Conservation (phyloP, 2,329 filamentous ascomycete species). For the Periglandula ipomoeae region DNA sequence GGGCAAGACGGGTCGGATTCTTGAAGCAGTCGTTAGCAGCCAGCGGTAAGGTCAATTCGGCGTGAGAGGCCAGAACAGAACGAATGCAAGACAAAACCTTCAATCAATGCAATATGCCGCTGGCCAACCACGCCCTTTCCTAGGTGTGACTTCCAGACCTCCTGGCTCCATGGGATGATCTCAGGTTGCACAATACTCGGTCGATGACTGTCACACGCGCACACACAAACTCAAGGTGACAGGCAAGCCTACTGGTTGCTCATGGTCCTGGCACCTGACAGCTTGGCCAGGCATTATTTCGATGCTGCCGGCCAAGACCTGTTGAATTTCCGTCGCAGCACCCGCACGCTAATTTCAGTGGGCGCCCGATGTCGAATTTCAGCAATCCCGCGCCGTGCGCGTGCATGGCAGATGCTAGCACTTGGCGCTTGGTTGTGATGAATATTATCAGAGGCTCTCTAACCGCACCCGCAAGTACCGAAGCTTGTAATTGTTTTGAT, state of each 20-base stretch:
- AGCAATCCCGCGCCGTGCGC: background rate
- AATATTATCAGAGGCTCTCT: too few species aligned
- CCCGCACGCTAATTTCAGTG: background rate
- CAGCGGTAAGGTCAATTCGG: too few species aligned
- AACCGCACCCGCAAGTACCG: too few species aligned
- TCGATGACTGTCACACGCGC: constrained; percentile 3
- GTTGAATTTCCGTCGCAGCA: background rate
- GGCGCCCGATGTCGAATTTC: background rate
- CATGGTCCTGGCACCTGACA: constrained; percentile 1
- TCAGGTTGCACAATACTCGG: constrained; percentile 3
- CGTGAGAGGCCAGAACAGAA: too few species aligned
- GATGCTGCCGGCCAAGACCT: background rate
- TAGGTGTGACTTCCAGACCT: background rate
- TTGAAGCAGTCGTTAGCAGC: too few species aligned
- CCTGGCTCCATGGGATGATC: constrained; percentile 2
- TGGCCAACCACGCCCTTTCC: background rate
- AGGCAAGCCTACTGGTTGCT: background rate
- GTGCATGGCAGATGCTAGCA: background rate
- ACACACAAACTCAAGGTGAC: background rate
- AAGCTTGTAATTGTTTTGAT: too few species aligned
- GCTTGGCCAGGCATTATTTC: background rate
- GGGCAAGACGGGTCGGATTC: too few species aligned
- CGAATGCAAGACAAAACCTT: background rate
- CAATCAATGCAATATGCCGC: background rate
- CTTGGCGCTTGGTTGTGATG: too few species aligned